Conservation (phyloP, 208 protist genomes). For the Tetramitus jugosus region DNA sequence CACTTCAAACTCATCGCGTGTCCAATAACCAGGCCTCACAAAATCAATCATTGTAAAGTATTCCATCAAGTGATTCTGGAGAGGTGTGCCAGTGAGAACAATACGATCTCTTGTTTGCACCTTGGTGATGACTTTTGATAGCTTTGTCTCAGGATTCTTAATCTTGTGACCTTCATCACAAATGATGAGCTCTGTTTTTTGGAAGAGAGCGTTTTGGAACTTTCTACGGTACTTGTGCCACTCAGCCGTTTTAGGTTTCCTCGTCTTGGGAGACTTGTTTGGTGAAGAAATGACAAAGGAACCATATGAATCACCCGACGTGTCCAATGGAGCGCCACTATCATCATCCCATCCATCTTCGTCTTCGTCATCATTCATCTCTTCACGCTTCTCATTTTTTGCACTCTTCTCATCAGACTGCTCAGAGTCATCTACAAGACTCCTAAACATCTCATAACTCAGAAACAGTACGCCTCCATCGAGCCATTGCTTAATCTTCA, state of each 20-base stretch:
- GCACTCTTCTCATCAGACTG: no score
- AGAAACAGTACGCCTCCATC: conserved; percentile 24
- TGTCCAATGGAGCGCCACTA: conserved; percentile 12
- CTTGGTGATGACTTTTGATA: not conserved
- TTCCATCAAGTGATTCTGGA: conserved; percentile 74
- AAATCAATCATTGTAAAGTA: conserved; percentile 74
- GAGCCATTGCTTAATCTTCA: conserved; percentile 24
- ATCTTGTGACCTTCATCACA: conserved; percentile 35
- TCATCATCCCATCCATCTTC: conserved; percentile 17
- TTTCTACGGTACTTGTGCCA: no score
- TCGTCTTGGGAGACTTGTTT: not conserved
- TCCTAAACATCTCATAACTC: not conserved
- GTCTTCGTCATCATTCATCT: not conserved
- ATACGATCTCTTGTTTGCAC: conserved; percentile 41
- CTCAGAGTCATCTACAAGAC: no score
- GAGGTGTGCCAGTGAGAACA: conserved; percentile 69
- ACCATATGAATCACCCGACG: not conserved
- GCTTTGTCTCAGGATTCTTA: conserved; percentile 1
- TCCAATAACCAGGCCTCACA: conserved; percentile 25
- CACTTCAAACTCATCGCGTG: conserved; percentile 19
- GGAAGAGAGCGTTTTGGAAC: no score
- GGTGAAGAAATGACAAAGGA: not conserved
- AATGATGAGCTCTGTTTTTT: conserved; percentile 29
- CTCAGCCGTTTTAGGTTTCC: no score
- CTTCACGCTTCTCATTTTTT: not conserved